A percentile compares a stretch with the other conserved stretches of the same genome.
Conservation (phyloP, 495 filamentous ascomycete species). For the Tuber magnatum region DNA sequence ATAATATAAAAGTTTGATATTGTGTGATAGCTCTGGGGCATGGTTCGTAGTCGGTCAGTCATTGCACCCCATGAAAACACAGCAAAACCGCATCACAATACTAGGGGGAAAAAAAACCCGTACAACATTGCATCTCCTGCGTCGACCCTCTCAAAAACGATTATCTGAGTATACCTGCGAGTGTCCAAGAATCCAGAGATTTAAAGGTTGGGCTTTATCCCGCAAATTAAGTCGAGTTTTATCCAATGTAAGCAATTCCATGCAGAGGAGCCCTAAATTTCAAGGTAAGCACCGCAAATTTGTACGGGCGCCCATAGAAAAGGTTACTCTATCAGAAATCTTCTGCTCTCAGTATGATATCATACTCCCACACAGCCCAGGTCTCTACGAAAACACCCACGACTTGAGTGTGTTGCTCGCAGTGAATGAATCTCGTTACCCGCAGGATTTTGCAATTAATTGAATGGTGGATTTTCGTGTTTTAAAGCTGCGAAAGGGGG, state of each 20-base stretch:
- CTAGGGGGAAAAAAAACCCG: not conserved
- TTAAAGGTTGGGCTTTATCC: not conserved
- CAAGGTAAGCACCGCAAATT: not conserved
- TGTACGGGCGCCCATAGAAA: not conserved
- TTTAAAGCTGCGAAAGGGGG: not conserved
- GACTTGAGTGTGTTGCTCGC: not conserved
- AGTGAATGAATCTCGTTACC: not conserved
- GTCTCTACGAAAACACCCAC: not conserved
- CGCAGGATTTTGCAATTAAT: not conserved
- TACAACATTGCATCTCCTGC: not conserved
- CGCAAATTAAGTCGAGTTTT: not conserved
- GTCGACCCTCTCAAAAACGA: not conserved
- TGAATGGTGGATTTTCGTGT: not conserved
- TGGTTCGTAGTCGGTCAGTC: not conserved
- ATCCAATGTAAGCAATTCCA: not conserved
- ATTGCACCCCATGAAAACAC: not conserved
- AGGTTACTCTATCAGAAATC: too few relatives aligned
- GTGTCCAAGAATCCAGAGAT: not conserved
- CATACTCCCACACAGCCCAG: not conserved
- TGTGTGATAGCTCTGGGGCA: not conserved
- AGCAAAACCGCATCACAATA: not conserved
- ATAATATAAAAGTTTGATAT: conserved; percentile 4
- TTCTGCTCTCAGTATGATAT: too few relatives aligned
- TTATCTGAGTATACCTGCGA: not conserved
- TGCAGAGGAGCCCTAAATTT: not conserved